These are phyloP conservation scores for Endotrypanum monterogeii DNA, from an alignment of 208 protist genomes.

Conservation along the genomic window DNA sequence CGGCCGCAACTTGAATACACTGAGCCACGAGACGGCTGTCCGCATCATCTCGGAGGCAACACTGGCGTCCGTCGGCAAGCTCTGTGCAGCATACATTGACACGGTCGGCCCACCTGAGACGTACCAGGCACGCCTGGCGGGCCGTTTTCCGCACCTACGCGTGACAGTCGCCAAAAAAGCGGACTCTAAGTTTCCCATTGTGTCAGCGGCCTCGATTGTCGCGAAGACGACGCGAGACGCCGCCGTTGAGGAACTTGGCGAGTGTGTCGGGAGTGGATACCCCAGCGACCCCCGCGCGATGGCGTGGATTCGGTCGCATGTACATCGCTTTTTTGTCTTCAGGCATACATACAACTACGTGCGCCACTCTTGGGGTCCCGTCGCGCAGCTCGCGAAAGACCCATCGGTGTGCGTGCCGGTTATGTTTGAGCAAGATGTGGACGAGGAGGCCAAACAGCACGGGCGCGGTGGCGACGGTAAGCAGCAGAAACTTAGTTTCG, in stretches of 20 bases:
- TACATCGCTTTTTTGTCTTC: conserved; percentile 83
- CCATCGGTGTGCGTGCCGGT: conserved; percentile 54
- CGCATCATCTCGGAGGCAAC: conserved; percentile 77
- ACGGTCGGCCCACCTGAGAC: conserved; percentile 88
- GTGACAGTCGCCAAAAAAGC: conserved; percentile 91
- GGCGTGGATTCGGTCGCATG: conserved; percentile 64
- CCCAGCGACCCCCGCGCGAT: conserved; percentile 78
- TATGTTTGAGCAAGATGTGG: conserved; percentile 65
- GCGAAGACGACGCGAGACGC: conserved; percentile 90
- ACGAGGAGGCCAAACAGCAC: conserved; percentile 29
- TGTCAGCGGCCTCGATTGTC: conserved; percentile 92
- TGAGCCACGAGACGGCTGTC: conserved; percentile 89
- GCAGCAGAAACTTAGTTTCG: conserved; percentile 63
- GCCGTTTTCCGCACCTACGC: conserved; percentile 86
- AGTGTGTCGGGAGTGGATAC: conserved; percentile 81
- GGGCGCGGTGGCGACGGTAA: conserved; percentile 28
- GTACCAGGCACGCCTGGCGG: conserved; percentile 76
- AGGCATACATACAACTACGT: conserved; percentile 52
- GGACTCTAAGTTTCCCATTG: conserved; percentile 91
- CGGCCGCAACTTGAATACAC: conserved; percentile 85
- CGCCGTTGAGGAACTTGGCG: conserved; percentile 41
- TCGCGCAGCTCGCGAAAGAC: conserved; percentile 57
- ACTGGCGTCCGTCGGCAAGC: conserved; percentile 64
- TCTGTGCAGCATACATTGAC: conserved; percentile 93
- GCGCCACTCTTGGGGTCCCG: conserved; percentile 81